Evolutionary conservation across 1,139 yeast genomes (phyloP).

Genomic region (Hyphopichia burtonii): DNA sequence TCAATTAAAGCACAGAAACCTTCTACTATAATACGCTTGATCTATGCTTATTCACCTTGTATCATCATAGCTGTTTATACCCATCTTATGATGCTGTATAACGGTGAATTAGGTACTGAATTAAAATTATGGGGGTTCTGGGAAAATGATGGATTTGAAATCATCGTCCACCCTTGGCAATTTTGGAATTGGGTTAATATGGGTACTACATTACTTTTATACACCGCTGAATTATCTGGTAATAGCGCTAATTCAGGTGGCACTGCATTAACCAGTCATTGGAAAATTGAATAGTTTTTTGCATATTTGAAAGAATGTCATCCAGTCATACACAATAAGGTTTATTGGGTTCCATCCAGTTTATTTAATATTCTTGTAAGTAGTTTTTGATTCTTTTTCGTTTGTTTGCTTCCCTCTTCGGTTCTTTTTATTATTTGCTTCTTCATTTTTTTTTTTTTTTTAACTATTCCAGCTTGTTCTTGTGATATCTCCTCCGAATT

Average conservation of each 20-base stretch:
- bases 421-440: background rate
- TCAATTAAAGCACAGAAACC: conserved; percentile 23
- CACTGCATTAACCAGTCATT: conserved; percentile 38
- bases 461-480: background rate
- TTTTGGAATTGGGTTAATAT: conserved; percentile 97
- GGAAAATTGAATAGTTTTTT: conserved; percentile 40
- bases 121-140: conserved; percentile 60
- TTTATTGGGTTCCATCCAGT: background rate
- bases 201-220: conserved; percentile 73
- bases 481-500: background rate
- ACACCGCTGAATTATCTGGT: conserved; percentile 70
- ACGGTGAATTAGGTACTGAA: conserved; percentile 69
- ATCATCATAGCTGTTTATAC: conserved; percentile 93
- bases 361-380: background rate
- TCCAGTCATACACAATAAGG: background rate
- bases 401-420: background rate
- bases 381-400: background rate
- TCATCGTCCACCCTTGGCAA: conserved; percentile 76
- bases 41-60: conserved; percentile 90
- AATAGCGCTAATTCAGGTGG: conserved; percentile 32
- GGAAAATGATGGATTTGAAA: conserved; percentile 17
- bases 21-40: conserved; percentile 52
- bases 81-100: conserved; percentile 86
- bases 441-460: background rate
- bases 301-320: background rate